Evolutionary conservation across 139 green algal species (phyloP).

Genomic region (Deuterostichococcus epilithicus): DNA sequence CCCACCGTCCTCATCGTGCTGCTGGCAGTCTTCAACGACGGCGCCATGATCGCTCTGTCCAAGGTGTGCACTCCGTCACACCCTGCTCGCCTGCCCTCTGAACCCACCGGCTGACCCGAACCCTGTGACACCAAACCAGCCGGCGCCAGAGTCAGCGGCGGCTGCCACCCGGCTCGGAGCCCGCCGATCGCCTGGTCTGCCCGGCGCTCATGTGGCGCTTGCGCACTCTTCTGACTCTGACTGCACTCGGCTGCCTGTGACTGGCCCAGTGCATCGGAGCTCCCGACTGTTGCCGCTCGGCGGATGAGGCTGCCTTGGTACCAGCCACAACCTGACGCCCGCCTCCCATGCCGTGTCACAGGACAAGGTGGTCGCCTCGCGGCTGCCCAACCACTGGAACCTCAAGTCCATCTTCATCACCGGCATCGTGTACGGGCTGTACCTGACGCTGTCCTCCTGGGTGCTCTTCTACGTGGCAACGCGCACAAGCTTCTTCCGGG

Average conservation of each 20-base stretch:
- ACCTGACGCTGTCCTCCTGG: slow-evolving; percentile 73
- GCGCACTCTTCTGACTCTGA: no score
- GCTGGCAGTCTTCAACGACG: slow-evolving; percentile 86
- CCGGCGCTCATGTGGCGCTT: no score
- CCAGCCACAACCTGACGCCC: background rate
- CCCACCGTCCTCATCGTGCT: slow-evolving; percentile 83
- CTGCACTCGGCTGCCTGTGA: no score
- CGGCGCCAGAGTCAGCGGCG: no score
- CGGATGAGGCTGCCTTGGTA: no score
- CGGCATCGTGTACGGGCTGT: slow-evolving; percentile 75
- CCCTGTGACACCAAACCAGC: no score
- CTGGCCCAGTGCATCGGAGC: no score
- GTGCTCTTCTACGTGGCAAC: slow-evolving; percentile 54
- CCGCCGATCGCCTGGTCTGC: no score
- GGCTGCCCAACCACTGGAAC: slow-evolving; percentile 70
- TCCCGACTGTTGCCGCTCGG: background rate
- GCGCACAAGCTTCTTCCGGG: slow-evolving; percentile 64
- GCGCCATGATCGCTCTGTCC: slow-evolving; percentile 83
- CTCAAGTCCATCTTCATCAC: slow-evolving; percentile 72
- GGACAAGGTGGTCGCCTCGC: slow-evolving; percentile 41
- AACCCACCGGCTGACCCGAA: no score
- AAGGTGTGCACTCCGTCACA: slow-evolving; percentile 53
- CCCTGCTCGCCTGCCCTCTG: no score
- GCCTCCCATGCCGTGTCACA: background rate
- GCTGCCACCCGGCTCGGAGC: no score